These are phyloP conservation scores for Pythium chondricola DNA, from an alignment of 352 stramenopile species.

Conservation along the genomic window DNA sequence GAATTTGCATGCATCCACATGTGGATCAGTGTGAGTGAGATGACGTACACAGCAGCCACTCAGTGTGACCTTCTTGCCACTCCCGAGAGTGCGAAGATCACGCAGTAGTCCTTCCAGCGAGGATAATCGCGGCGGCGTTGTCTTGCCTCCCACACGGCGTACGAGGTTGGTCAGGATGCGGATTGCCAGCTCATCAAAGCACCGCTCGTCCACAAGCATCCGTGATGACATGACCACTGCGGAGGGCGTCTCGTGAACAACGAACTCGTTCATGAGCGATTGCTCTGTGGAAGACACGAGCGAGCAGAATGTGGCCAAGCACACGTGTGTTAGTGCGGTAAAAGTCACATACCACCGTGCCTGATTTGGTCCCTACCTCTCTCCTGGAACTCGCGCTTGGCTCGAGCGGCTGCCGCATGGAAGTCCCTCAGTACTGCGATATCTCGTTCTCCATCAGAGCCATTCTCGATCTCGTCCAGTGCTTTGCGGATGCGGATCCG, in stretches of 20 bases:
- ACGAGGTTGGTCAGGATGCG: constrained; percentile 56
- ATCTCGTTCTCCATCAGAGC: neutral
- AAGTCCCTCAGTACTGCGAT: constrained; percentile 7
- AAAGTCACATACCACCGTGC: too few species aligned
- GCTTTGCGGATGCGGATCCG: constrained; percentile 82
- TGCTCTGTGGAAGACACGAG: too few species aligned
- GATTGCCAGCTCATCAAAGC: constrained; percentile 66
- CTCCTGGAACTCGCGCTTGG: constrained; percentile 11
- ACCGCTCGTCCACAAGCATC: constrained; percentile 38
- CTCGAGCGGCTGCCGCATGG: constrained; percentile 11
- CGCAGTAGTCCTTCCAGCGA: constrained; percentile 36
- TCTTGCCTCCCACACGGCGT: constrained; percentile 34
- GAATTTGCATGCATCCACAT: neutral
- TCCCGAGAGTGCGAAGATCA: constrained; percentile 40
- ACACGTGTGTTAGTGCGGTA: too few species aligned
- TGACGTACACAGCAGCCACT: constrained; percentile 53
- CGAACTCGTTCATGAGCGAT: constrained; percentile 40
- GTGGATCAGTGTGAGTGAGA: neutral
- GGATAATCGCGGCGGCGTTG: constrained; percentile 52
- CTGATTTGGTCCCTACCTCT: too few species aligned
- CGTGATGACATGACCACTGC: constrained; percentile 30
- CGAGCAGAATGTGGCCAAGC: too few species aligned
- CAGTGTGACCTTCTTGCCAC: constrained; percentile 66
- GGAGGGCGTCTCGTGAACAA: constrained; percentile 13
- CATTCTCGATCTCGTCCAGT: constrained; percentile 4